Evolutionary conservation across 495 filamentous ascomycete species (phyloP).

Genomic region (Penicillium daleae): DNA sequence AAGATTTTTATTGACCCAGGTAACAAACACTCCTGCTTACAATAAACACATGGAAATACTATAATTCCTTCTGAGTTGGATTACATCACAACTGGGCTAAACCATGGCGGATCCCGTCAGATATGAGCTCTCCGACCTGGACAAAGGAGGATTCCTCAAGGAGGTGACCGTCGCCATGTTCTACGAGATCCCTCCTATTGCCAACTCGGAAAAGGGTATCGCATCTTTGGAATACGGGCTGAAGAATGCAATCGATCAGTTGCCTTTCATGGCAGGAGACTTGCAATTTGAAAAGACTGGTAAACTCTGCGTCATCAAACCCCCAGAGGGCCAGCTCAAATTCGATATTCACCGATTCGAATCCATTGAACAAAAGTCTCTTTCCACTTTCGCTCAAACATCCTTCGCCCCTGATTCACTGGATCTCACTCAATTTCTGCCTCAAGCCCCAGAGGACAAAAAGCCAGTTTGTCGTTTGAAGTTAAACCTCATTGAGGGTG

Average conservation of each 20-base stretch:
- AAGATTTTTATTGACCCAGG: too few relatives aligned
- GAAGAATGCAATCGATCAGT: constrained; percentile 23
- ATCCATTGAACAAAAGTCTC: constrained; percentile 16
- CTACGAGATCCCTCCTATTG: constrained; percentile 20
- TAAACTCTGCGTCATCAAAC: constrained; percentile 21
- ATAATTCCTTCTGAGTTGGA: background rate
- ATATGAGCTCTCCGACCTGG: constrained; percentile 31
- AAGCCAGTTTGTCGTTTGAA: constrained; percentile 30
- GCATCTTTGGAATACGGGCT: constrained; percentile 26
- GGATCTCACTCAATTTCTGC: constrained; percentile 15
- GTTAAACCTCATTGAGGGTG: constrained; percentile 28
- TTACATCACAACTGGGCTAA: background rate
- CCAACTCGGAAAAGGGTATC: constrained; percentile 16
- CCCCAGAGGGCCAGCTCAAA: constrained; percentile 15
- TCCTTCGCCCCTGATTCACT: constrained; percentile 26
- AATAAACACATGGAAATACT: background rate
- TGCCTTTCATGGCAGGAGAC: constrained; percentile 32
- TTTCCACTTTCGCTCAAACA: constrained; percentile 18
- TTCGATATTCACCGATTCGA: constrained; percentile 21
- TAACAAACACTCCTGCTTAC: background rate
- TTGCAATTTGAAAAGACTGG: constrained; percentile 21
- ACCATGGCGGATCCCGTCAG: constrained; percentile 3
- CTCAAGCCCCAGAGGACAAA: constrained; percentile 9
- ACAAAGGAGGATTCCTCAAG: constrained; percentile 24
- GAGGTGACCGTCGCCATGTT: constrained; percentile 26